phyloP scores from a whole-genome alignment of 129 eudicot species.

The Helichrysum umbraculigerum region DNA sequence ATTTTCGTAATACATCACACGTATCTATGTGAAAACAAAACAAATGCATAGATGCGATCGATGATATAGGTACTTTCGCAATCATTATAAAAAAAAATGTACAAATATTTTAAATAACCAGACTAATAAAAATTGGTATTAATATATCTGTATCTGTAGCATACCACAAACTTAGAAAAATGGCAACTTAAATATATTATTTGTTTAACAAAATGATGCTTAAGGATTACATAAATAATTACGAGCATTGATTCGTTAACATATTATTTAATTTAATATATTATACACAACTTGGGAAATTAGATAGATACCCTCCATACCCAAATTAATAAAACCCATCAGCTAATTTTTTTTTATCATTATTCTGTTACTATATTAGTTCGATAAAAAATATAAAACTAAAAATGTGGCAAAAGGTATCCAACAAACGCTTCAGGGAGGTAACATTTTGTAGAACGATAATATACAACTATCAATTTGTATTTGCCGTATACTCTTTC shows the following conservation, averaged over 20 bases:
- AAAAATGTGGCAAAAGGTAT: neutral
- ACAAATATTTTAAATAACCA: neutral
- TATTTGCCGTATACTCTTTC: too few species aligned
- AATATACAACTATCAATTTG: too few species aligned
- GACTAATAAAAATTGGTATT: conserved; percentile 8
- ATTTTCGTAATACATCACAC: too few species aligned
- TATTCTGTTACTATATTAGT: too few species aligned
- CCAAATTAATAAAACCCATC: neutral
- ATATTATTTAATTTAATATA: neutral
- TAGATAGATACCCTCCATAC: conserved; percentile 15
- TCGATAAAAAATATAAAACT: too few species aligned
- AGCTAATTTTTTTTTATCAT: neutral
- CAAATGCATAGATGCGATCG: too few species aligned
- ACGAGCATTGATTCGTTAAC: neutral
- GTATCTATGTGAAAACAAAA: too few species aligned
- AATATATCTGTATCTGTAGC: conserved; percentile 26
- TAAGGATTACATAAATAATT: conserved; percentile 20
- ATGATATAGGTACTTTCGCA: too few species aligned
- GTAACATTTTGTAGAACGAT: too few species aligned
- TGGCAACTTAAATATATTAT: neutral
- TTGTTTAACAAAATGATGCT: conserved; percentile 25
- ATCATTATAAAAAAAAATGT: too few species aligned
- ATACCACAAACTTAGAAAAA: conserved; percentile 27
- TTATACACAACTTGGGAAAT: conserved; percentile 27
- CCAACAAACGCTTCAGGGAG: too few species aligned